Percentiles rank a stretch among this genome's conserved stretches.
Evolutionary conservation across 2,329 filamentous ascomycete genomes (phyloP).

Genomic region (Dactylellina leptospora): DNA sequence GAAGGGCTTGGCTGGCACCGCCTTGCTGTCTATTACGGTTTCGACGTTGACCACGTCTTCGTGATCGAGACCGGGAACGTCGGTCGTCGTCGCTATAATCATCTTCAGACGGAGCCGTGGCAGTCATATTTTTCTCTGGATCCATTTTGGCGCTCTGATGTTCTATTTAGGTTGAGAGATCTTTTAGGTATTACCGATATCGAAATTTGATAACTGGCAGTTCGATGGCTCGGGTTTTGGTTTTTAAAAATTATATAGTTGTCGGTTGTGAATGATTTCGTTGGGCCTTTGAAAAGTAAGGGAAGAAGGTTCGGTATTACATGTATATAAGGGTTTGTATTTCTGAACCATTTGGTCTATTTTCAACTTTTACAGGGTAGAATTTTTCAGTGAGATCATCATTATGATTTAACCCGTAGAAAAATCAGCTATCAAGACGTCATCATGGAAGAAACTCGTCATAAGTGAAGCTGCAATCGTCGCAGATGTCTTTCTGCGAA

Average conservation of each 20-base stretch:
- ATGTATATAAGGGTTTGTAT: no score
- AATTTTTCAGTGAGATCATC: conserved; percentile 20
- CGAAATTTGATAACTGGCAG: no score
- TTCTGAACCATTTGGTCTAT: no score
- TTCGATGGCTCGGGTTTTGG: background rate
- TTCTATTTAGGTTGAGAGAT: background rate
- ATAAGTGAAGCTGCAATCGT: no score
- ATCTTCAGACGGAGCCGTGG: conserved; percentile 42
- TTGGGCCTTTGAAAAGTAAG: no score
- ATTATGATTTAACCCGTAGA: conserved; percentile 6
- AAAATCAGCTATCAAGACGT: background rate
- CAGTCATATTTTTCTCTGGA: conserved; percentile 44
- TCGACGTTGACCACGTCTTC: conserved; percentile 44
- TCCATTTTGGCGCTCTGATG: conserved; percentile 21
- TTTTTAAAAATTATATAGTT: no score
- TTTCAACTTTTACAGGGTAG: no score
- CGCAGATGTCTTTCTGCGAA: no score
- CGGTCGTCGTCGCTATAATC: conserved; percentile 49
- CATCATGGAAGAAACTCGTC: background rate
- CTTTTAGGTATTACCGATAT: no score
- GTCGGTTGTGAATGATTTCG: no score
- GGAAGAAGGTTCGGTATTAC: no score
- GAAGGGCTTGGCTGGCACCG: conserved; percentile 35
- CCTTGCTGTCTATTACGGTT: conserved; percentile 29
- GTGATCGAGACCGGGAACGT: conserved; percentile 40